phyloP scores from a whole-genome alignment of 352 stramenopile species.

The Globisporangium parvum region DNA sequence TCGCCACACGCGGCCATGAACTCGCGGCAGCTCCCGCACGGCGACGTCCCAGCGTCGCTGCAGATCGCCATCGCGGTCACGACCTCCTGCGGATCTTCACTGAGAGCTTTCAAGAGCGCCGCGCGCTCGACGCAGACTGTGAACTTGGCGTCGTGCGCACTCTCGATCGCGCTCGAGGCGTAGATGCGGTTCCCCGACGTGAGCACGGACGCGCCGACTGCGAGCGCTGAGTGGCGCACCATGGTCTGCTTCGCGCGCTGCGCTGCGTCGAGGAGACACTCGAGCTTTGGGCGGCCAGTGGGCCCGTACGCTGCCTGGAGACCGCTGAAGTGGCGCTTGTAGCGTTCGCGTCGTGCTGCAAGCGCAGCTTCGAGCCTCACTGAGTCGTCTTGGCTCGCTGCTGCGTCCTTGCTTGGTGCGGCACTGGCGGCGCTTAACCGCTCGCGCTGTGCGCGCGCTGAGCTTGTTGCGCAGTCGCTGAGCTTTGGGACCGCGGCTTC shows the following conservation, averaged over 20 bases:
- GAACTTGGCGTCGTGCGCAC: conserved; percentile 23
- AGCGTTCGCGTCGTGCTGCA: conserved; percentile 28
- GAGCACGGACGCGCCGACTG: conserved; percentile 49
- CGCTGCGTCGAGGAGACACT: conserved; percentile 49
- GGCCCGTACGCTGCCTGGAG: conserved; percentile 23
- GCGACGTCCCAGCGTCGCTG: conserved; percentile 54
- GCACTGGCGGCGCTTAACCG: conserved; percentile 8
- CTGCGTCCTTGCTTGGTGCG: too few species aligned
- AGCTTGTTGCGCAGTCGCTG: conserved; percentile 15
- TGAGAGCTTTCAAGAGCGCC: conserved; percentile 43
- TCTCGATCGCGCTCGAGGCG: conserved; percentile 32
- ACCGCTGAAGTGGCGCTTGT: conserved; percentile 44
- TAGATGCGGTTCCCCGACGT: conserved; percentile 39
- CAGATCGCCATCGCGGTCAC: conserved; percentile 49
- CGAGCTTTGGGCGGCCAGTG: conserved; percentile 30
- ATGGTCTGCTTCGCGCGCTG: conserved; percentile 20
- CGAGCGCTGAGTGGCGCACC: conserved; percentile 23
- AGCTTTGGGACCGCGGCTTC: conserved; percentile 19
- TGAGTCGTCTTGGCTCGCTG: too few species aligned
- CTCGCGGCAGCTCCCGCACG: conserved; percentile 63
- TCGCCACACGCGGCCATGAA: conserved; percentile 64
- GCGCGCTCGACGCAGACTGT: conserved; percentile 53
- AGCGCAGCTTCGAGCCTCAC: conserved; percentile 23
- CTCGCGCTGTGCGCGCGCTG: conserved; percentile 3
- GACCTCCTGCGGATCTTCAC: conserved; percentile 13